phyloP scores from a whole-genome alignment of 2,329 filamentous ascomycete genomes.

The Ophiocordyceps unilateralis region DNA sequence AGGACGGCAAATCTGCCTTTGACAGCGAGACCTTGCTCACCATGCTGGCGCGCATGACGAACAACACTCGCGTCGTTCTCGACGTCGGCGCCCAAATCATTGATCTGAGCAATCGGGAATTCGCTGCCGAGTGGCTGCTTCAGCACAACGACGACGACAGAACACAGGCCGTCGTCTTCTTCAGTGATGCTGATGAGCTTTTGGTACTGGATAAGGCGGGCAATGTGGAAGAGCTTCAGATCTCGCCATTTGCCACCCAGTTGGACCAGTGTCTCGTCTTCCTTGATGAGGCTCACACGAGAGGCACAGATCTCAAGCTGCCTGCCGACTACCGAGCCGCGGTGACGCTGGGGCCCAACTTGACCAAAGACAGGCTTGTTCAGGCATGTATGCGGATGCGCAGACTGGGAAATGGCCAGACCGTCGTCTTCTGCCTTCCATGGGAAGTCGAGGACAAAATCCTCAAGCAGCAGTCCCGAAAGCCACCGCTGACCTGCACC shows the following conservation, averaged over 20 bases:
- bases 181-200: conserved; percentile 36
- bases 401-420: conserved; percentile 49
- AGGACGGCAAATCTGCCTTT: neutral
- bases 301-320: conserved; percentile 51
- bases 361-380: conserved; percentile 52
- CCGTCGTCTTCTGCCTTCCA: conserved; percentile 41
- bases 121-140: conserved; percentile 36
- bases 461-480: neutral
- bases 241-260: conserved; percentile 39
- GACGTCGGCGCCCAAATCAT: conserved; percentile 57
- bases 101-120: conserved; percentile 38
- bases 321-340: conserved; percentile 42
- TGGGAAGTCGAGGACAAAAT: conserved; percentile 42
- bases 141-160: neutral
- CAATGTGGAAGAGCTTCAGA: conserved; percentile 28
- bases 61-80: conserved; percentile 39
- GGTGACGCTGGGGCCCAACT: conserved; percentile 44
- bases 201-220: conserved; percentile 32
- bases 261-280: conserved; percentile 46
- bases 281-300: conserved; percentile 52
- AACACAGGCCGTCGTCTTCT: conserved; percentile 31
- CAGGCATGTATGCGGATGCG: conserved; percentile 56
- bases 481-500: conserved; percentile 15
- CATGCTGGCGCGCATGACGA: conserved; percentile 17
- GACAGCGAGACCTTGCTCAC: conserved; percentile 25